These are phyloP conservation scores for Saccharomyces hybrid DNA, from an alignment of 1,139 yeast species.

Conservation along the genomic window DNA sequence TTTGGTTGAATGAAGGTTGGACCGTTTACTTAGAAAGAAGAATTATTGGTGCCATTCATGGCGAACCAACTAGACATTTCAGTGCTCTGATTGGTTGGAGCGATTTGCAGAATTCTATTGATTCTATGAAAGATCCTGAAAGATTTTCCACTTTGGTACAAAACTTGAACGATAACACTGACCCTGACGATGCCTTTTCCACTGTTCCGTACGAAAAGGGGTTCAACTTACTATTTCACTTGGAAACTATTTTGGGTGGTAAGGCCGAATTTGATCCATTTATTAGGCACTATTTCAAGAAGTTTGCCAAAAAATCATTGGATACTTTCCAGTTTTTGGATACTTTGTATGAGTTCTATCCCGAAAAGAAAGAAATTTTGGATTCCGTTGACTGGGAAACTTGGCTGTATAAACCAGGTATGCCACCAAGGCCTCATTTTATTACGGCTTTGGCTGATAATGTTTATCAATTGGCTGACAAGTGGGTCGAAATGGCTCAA, in stretches of 20 bases:
- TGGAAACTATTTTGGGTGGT: conserved; percentile 65
- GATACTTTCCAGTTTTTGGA: conserved; percentile 80
- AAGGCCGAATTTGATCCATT: conserved; percentile 60
- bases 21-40: conserved; percentile 86
- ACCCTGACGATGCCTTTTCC: conserved; percentile 87
- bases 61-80: conserved; percentile 71
- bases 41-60: conserved; percentile 68
- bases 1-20: conserved; percentile 96
- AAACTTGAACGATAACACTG: conserved; percentile 54
- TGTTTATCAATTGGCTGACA: conserved; percentile 57
- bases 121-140: conserved; percentile 46
- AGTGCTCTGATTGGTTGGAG: conserved; percentile 85
- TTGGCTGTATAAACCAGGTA: conserved; percentile 76
- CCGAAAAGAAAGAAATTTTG: conserved; percentile 33
- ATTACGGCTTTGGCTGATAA: conserved; percentile 72
- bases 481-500: conserved; percentile 45
- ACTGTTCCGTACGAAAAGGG: conserved; percentile 92
- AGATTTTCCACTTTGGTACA: conserved; percentile 64
- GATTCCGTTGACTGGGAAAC: conserved; percentile 75
- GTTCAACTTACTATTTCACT: conserved; percentile 63
- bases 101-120: conserved; percentile 60
- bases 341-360: conserved; percentile 55
- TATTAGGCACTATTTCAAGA: conserved; percentile 66
- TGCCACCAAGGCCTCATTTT: conserved; percentile 80
- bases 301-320: conserved; percentile 60